Conservation (phyloP, 2,329 filamentous ascomycete species). For the Ceratocystis ficicola region DNA sequence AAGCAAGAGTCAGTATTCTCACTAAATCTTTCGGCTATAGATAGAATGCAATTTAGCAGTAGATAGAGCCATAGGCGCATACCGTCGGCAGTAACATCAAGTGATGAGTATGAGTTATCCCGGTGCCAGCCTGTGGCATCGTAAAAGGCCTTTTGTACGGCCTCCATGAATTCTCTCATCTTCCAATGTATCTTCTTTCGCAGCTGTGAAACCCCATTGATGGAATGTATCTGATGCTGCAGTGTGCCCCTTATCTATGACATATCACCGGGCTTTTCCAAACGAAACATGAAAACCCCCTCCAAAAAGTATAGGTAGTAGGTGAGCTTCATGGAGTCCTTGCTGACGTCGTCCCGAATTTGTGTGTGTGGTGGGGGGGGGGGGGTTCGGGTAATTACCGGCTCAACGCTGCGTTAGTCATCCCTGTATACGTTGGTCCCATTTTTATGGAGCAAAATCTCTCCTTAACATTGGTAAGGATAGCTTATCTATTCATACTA, state of each 20-base stretch:
- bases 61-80: constrained; percentile 26
- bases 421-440: neutral
- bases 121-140: constrained; percentile 75
- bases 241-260: neutral
- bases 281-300: neutral
- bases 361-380: no score
- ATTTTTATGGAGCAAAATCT: neutral
- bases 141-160: constrained; percentile 84
- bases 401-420: neutral
- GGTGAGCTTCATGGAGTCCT: neutral
- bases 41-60: neutral
- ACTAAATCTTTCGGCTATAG: neutral
- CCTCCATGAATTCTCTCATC: constrained; percentile 97
- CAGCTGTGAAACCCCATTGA: neutral
- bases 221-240: neutral
- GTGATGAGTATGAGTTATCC: constrained; percentile 80
- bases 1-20: constrained; percentile 1
- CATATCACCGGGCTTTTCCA: neutral
- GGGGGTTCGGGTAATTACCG: neutral
- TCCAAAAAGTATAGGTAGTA: neutral
- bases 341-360: constrained; percentile 5
- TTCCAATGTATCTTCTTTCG: constrained; percentile 23
- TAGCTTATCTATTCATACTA: neutral
- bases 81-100: constrained; percentile 77
- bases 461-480: neutral